phyloP scores from a whole-genome alignment of 2,329 filamentous ascomycete genomes.

The Colletotrichum theobromicola region DNA sequence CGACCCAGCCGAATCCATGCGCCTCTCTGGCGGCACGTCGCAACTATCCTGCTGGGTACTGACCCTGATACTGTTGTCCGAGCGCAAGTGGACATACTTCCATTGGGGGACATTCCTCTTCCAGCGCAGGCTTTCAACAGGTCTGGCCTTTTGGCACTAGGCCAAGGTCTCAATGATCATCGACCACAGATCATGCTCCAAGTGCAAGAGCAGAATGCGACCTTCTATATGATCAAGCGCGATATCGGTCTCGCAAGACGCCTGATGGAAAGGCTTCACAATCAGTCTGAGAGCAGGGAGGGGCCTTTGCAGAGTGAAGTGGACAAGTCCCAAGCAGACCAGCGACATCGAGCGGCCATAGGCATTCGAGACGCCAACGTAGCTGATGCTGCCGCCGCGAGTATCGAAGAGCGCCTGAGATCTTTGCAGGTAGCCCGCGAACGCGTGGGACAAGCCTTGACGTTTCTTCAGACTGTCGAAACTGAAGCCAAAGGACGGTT shows the following conservation, averaged over 20 bases:
- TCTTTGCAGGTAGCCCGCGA: background rate
- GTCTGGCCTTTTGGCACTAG: background rate
- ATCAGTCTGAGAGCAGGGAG: background rate
- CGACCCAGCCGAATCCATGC: background rate
- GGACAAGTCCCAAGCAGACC: background rate
- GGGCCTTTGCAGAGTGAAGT: background rate
- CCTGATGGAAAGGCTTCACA: background rate
- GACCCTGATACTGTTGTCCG: background rate
- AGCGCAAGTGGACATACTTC: background rate
- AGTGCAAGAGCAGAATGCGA: background rate
- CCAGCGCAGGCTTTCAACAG: background rate
- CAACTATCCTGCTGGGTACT: background rate
- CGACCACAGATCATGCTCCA: background rate
- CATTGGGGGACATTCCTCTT: background rate
- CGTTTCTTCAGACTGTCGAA: background rate
- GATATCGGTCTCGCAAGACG: background rate
- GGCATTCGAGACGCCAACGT: background rate
- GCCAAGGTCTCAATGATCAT: background rate
- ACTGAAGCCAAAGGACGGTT: background rate
- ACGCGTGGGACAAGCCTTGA: background rate
- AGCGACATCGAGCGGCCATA: background rate
- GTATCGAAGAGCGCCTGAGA: background rate
- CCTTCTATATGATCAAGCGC: background rate
- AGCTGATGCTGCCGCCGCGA: background rate
- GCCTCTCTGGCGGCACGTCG: background rate